Evolutionary conservation across 1,284 basidiomycete genomes (phyloP).

Genomic region (Cystobasidium pallidum): DNA sequence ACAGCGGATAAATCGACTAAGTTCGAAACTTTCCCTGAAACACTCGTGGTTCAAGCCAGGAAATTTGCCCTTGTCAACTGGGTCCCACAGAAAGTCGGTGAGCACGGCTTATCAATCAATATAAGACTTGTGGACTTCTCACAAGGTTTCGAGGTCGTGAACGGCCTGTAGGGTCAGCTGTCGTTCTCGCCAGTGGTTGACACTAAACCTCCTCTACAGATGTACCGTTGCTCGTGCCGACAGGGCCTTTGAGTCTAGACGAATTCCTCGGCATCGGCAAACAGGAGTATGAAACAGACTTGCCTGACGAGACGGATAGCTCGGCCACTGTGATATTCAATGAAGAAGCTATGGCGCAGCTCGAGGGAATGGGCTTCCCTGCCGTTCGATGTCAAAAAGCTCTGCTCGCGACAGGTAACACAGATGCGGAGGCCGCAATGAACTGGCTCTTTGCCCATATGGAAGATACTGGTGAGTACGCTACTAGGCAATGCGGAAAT

Average conservation of each 20-base stretch:
- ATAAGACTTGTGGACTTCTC: no score
- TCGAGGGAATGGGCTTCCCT: constrained; percentile 88
- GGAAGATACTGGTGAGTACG: constrained; percentile 78
- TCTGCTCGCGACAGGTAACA: constrained; percentile 81
- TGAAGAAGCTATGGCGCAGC: constrained; percentile 69
- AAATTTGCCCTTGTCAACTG: constrained; percentile 96
- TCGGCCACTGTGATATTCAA: constrained; percentile 63
- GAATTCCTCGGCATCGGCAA: constrained; percentile 73
- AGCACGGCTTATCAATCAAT: constrained; percentile 54
- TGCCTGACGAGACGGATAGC: constrained; percentile 65
- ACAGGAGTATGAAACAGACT: constrained; percentile 71
- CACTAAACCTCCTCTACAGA: constrained; percentile 64
- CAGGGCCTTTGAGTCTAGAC: constrained; percentile 66
- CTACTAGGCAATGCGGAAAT: background rate
- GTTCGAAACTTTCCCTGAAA: constrained; percentile 85
- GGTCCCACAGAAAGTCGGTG: constrained; percentile 93
- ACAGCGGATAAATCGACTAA: constrained; percentile 69
- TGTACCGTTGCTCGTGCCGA: constrained; percentile 78
- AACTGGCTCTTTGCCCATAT: constrained; percentile 94
- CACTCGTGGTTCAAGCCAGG: constrained; percentile 86
- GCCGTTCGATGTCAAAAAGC: constrained; percentile 81
- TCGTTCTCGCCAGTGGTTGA: no score
- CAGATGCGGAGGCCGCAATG: constrained; percentile 81
- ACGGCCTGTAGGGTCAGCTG: no score
- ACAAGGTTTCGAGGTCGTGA: no score